Base-by-base conservation (phyloP, 768 basidiomycete species). In the Crepidotus variabilis region DNA sequence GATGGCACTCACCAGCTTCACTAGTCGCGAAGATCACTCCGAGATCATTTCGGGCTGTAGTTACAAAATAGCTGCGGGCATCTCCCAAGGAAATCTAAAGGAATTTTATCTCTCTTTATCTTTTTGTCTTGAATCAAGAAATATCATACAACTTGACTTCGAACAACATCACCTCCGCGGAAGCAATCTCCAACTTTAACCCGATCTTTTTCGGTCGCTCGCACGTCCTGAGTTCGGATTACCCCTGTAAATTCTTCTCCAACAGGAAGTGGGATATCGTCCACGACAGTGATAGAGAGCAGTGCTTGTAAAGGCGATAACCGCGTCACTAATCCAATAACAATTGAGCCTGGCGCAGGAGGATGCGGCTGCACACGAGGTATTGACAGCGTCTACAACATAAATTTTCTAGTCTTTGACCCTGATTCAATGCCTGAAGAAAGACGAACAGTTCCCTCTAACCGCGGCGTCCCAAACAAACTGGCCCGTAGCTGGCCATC, bases 221-320 rank as follows among this genome's bases (percentile, higher is more conserved):
- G 75, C 20, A 97, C 86, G 69, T 97, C 94, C 70, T 95, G 92
- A 5, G 80, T 77, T 33, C 94, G 85, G 60, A 97, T 91, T 20
- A 96, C 87, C 4, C 94, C 94, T 0, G 81, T 85, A 63, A 94
- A 96, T 63, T 96, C 94, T 68, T 95, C 93, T 24, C 92, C 90
- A 7, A 77, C 72, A 35, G 91, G 86, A 48, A 94, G 76, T 1
- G 92, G 91, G 13, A 89, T 76, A 14, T 89, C 92, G 64, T 97
- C 93, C 39, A 95, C 92, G 6, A 93, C 88, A 21, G 86, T 82
- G 61, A 97, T 93, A 2, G 90, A 86, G 18, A 97, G 71, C 52
- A 85, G 78, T 0, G 94, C 94, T 69, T 95, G 92, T 57, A 84
- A 69, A 1, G 94, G 92, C 0, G 91, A 91, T 48, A 96, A 75